Percentiles rank a stretch among this genome's conserved stretches.
Conservation (phyloP, 2,329 filamentous ascomycete genomes). For the Talaromyces sp. region DNA sequence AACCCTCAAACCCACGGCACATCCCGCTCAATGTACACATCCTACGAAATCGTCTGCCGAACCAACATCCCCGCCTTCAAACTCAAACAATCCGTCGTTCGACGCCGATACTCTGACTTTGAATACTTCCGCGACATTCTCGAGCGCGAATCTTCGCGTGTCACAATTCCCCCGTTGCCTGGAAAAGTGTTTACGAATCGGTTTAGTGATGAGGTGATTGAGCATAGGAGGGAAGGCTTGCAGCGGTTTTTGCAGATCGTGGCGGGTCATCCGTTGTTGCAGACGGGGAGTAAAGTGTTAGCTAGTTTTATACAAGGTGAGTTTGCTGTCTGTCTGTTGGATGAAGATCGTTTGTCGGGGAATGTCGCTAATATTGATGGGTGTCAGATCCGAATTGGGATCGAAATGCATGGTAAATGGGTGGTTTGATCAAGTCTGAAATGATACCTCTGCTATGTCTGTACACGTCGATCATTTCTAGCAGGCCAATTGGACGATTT, state of each 20-base stretch:
- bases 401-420: constrained; percentile 71
- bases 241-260: constrained; percentile 98
- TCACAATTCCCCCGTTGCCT: constrained; percentile 91
- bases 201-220: constrained; percentile 97
- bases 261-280: constrained; percentile 89
- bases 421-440: background rate
- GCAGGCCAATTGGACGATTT: constrained; percentile 5
- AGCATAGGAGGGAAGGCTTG: constrained; percentile 83
- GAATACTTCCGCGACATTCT: constrained; percentile 98
- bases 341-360: no score
- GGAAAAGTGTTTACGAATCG: constrained; percentile 98
- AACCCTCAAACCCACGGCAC: constrained; percentile 93
- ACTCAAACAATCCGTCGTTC: constrained; percentile 80
- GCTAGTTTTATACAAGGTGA: constrained; percentile 94
- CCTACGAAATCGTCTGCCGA: constrained; percentile 95
- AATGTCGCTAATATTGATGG: background rate
- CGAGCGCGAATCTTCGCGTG: constrained; percentile 88
- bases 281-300: constrained; percentile 95
- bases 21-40: constrained; percentile 94
- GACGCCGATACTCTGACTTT: constrained; percentile 94
- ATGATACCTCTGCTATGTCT: background rate
- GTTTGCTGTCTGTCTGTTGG: constrained; percentile 24
- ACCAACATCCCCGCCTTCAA: constrained; percentile 99
- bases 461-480: constrained; percentile 2
- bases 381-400: constrained; percentile 66